These are phyloP conservation scores for Daedaleopsis nitida DNA, from an alignment of 768 basidiomycete genomes.

Conservation along the genomic window DNA sequence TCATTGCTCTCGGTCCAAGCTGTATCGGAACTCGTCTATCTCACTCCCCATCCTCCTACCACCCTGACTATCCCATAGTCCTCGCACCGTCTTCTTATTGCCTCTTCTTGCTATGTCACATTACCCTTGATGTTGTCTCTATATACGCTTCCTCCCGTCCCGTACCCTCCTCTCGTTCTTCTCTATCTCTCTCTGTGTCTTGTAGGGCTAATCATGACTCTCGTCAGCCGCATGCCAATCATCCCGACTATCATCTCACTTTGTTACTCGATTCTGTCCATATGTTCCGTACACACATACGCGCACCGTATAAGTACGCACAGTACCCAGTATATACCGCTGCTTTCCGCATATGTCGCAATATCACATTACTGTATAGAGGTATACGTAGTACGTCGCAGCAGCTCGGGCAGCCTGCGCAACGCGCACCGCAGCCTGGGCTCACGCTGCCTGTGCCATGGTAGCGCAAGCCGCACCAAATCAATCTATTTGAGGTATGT, in stretches of 20 bases:
- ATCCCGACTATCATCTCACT: neutral
- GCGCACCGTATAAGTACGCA: conserved; percentile 6
- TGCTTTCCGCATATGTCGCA: neutral
- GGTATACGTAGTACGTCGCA: neutral
- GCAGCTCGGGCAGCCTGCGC: neutral
- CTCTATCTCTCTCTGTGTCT: neutral
- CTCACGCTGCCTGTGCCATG: neutral
- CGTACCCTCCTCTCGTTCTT: neutral
- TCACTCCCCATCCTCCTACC: neutral
- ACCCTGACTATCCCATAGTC: neutral
- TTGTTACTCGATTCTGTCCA: conserved; percentile 1
- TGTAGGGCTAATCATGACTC: conserved; percentile 13
- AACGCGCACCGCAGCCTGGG: neutral
- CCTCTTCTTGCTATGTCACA: conserved; percentile 12
- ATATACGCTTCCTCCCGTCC: conserved; percentile 9
- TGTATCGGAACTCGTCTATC: conserved; percentile 18
- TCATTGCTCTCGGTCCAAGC: conserved; percentile 14
- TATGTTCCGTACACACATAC: conserved; percentile 5
- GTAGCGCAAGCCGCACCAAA: neutral
- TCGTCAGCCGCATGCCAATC: conserved; percentile 1
- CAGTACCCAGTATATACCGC: conserved; percentile 1
- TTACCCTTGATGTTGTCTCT: conserved; percentile 14
- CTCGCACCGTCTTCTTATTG: neutral
- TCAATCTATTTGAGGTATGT: neutral
- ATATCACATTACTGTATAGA: neutral